Conservation (phyloP, 2,329 filamentous ascomycete genomes). For the Hymenoscyphus linearis region DNA sequence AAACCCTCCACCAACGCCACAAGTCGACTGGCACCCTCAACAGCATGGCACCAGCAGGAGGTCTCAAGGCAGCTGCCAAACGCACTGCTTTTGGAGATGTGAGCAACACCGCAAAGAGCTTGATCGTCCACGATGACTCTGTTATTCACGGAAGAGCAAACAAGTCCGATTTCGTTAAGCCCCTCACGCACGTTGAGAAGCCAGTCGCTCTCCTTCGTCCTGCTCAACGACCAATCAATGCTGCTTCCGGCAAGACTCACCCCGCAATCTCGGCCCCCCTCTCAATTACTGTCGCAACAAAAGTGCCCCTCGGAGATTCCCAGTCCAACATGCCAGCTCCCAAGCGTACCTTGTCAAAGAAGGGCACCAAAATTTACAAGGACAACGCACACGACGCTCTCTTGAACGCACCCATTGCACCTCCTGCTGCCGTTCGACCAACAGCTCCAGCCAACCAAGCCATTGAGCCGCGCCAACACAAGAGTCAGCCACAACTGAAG, state of each 20-base stretch:
- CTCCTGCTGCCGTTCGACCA: constrained; percentile 25
- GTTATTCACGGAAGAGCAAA: constrained; percentile 42
- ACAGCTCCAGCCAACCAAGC: constrained; percentile 27
- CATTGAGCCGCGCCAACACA: constrained; percentile 26
- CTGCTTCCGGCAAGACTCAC: constrained; percentile 16
- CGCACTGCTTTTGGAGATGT: constrained; percentile 78
- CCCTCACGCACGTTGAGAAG: constrained; percentile 30
- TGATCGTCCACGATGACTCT: constrained; percentile 51
- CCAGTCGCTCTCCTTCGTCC: constrained; percentile 48
- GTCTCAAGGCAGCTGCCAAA: constrained; percentile 62
- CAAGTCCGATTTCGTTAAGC: constrained; percentile 26
- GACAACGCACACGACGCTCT: constrained; percentile 32
- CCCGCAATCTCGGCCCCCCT: constrained; percentile 8
- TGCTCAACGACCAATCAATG: constrained; percentile 52
- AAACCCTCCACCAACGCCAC: constrained; percentile 69
- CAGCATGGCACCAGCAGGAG: constrained; percentile 44
- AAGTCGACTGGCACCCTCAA: constrained; percentile 69
- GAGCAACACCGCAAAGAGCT: constrained; percentile 56
- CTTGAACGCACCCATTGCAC: constrained; percentile 16
- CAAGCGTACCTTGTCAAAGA: constrained; percentile 45
- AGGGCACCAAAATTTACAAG: constrained; percentile 49
- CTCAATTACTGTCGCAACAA: constrained; percentile 20
- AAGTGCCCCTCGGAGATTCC: constrained; percentile 30
- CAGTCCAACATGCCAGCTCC: constrained; percentile 29
- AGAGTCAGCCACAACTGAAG: constrained; percentile 29